These are phyloP conservation scores for Geotrichum siamense DNA, from an alignment of 1,139 yeast species.

Conservation along the genomic window DNA sequence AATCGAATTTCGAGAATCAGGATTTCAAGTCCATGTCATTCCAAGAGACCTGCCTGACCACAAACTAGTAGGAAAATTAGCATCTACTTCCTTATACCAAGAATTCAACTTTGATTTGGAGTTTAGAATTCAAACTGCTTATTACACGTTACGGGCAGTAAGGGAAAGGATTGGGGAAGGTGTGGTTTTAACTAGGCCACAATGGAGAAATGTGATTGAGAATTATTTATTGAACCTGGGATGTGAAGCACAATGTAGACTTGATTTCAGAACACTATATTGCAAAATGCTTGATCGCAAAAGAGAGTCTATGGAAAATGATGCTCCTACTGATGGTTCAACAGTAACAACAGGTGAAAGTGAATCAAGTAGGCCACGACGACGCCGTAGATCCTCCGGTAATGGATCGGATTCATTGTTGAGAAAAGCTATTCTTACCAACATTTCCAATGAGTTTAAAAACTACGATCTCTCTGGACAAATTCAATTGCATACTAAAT, in stretches of 20 bases:
- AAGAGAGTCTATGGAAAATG: slow-evolving; percentile 25
- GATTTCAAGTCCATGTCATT: slow-evolving; percentile 40
- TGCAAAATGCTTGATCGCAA: slow-evolving; percentile 37
- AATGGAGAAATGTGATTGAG: slow-evolving; percentile 64
- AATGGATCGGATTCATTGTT: slow-evolving; percentile 25
- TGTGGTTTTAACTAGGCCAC: slow-evolving; percentile 38
- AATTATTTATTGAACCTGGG: slow-evolving; percentile 56
- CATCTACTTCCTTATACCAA: slow-evolving; percentile 48
- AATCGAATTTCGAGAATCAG: slow-evolving; percentile 42
- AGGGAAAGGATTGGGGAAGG: slow-evolving; percentile 17
- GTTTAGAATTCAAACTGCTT: slow-evolving; percentile 51
- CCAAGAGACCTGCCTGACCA: slow-evolving; percentile 48
- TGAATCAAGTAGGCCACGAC: not conserved
- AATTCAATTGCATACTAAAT: slow-evolving; percentile 19
- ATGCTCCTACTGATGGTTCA: slow-evolving; percentile 7
- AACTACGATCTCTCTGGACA: not conserved
- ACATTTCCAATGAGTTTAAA: slow-evolving; percentile 27
- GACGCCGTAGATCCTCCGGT: slow-evolving; percentile 9
- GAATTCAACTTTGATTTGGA: slow-evolving; percentile 49
- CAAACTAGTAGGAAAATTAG: slow-evolving; percentile 43
- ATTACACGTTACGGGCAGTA: slow-evolving; percentile 51
- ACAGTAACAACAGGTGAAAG: slow-evolving; percentile 4
- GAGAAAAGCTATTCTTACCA: slow-evolving; percentile 30
- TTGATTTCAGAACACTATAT: slow-evolving; percentile 48
- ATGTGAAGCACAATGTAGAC: slow-evolving; percentile 61